Base-by-base conservation (phyloP, 148 eudicot species). In the Rhododendron molle region DNA sequence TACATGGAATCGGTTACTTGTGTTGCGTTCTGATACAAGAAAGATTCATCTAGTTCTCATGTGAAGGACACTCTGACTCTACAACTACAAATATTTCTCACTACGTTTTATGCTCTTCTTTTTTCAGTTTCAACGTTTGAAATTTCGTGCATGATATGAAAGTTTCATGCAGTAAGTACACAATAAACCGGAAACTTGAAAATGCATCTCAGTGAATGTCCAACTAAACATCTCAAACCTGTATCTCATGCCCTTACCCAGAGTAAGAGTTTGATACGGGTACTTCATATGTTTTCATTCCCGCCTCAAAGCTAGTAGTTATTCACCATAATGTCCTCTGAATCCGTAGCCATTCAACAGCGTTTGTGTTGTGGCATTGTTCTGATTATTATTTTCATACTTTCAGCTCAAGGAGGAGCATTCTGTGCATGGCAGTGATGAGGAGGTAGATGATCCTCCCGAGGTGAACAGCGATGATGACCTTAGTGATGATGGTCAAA, bases 351-450 rank as follows among this genome's bases (percentile, higher is more conserved):
- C 21, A 5, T 79, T 15, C 18, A 5, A 30, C 58, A 32, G 30
- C n/a, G 23, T 60, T 78, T 71, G 78, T 78, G 26, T 81, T 47
- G 34, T 77, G 71, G 18, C 18, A 28, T 15, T 76, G 46, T 40
- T 52, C 79, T 52, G 67, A 71, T 78, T 26, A 58, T 23, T 49
- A 77, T 83, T 40, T 60, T 81, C 36, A 8, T 60, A 38, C 77
- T 82, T 88, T 4, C 94, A 96, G 99, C 93, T 91, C 85, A 96
- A 89, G 91, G 99, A 92, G 89, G 97, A 95, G 50, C 78, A 88
- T 15, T 91, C 95, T 46, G 97, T 96, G 84, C 92, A 92, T 89
- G 99, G 98, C 49, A 96, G 98, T 82, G 99, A 96, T 88, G 99
- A 95, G 89, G 98, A 96, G 87, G 90, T 90, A 82, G 99, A 95